Conservation (phyloP, 164 flowering plant genomes). For the Paratinospora sagittata region DNA sequence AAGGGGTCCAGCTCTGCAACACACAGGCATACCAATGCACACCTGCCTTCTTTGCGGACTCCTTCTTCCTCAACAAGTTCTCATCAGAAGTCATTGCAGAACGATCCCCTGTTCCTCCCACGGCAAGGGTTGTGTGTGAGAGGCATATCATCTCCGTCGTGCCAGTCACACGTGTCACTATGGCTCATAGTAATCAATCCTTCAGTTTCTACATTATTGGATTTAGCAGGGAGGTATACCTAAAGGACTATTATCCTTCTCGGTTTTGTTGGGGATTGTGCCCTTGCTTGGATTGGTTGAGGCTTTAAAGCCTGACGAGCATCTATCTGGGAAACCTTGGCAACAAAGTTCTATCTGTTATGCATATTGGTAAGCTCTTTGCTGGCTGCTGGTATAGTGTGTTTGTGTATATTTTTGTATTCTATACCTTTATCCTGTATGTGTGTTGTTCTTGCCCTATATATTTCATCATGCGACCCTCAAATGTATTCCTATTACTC, state of each 20-base stretch:
- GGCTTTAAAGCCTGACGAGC: conserved; percentile 24
- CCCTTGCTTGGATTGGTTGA: conserved; percentile 94
- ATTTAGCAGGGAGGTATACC: conserved; percentile 70
- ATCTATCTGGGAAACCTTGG: background rate
- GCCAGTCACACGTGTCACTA: conserved; percentile 92
- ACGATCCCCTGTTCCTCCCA: conserved; percentile 58
- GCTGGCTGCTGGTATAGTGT: background rate
- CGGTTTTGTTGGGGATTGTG: conserved; percentile 93
- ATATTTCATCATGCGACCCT: too few species aligned
- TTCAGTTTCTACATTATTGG: conserved; percentile 93
- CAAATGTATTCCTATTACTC: background rate
- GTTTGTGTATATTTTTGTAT: background rate
- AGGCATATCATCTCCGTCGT: conserved; percentile 88
- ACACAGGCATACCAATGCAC: conserved; percentile 92
- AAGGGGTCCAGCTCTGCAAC: conserved; percentile 89
- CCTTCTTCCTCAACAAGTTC: conserved; percentile 89
- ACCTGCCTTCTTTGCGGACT: conserved; percentile 93
- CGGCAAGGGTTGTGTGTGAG: conserved; percentile 85
- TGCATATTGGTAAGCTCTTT: background rate
- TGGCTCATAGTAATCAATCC: conserved; percentile 51
- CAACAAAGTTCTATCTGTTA: background rate
- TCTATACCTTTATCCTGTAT: background rate
- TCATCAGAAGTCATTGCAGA: conserved; percentile 94
- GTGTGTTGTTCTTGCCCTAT: background rate
- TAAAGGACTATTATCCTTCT: conserved; percentile 83